A percentile compares a stretch with the other conserved stretches of the same genome.
These are phyloP conservation scores for Pseudopyrenochaeta lycopersici DNA, from an alignment of 2,329 filamentous ascomycete genomes.

Conservation along the genomic window DNA sequence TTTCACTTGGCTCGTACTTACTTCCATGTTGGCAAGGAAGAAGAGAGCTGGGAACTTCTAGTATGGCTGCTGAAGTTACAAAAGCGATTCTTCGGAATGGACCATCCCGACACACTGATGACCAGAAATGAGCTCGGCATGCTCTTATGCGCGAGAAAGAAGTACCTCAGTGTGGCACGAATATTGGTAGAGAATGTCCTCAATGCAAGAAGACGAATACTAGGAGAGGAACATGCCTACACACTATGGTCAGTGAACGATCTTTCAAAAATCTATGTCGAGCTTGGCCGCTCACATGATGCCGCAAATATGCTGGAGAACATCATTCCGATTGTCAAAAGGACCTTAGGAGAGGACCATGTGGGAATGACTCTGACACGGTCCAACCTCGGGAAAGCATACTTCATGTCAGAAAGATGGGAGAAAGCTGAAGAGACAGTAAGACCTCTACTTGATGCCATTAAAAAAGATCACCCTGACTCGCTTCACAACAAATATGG, in stretches of 20 bases:
- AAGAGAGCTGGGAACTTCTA: constrained; percentile 13
- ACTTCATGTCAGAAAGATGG: not conserved
- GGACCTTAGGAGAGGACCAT: constrained; percentile 30
- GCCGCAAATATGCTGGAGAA: constrained; percentile 26
- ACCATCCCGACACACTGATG: constrained; percentile 30
- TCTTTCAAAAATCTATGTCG: constrained; percentile 27
- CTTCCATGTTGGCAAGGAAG: constrained; percentile 19
- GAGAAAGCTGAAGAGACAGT: not conserved
- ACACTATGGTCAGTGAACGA: constrained; percentile 39
- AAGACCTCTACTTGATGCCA: not conserved
- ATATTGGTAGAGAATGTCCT: constrained; percentile 23
- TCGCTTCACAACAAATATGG: not conserved
- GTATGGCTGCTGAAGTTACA: constrained; percentile 20
- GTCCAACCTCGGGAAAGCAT: not conserved
- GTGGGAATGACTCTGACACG: constrained; percentile 30
- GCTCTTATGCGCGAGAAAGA: constrained; percentile 19
- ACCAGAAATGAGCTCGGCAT: constrained; percentile 28
- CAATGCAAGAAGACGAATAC: constrained; percentile 17
- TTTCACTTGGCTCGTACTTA: constrained; percentile 35
- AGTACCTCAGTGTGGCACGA: constrained; percentile 12
- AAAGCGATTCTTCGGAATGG: constrained; percentile 25
- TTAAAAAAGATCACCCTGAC: not conserved
- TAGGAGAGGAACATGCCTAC: constrained; percentile 39
- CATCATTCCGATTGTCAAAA: constrained; percentile 22
- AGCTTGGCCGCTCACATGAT: constrained; percentile 24